These are phyloP conservation scores for Chlamydomonas asymmetrica DNA, from an alignment of 139 green algal genomes.

Conservation along the genomic window DNA sequence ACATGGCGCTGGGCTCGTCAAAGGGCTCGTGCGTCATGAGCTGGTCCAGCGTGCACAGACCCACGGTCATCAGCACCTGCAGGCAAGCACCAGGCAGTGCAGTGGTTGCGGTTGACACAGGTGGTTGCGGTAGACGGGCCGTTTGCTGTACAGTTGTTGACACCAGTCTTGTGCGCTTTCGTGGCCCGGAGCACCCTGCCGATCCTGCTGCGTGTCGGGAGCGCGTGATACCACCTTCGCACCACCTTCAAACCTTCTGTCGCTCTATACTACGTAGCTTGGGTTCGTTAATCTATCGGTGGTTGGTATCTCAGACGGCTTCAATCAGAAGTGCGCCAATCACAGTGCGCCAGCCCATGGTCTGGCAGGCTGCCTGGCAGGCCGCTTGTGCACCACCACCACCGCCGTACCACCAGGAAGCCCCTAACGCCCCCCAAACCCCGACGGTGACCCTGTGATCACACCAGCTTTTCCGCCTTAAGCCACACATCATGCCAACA, in stretches of 20 bases:
- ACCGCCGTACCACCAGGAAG: too few species aligned
- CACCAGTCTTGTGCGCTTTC: not conserved
- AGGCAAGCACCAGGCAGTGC: not conserved
- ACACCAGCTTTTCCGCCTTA: too few species aligned
- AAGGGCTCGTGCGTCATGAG: slow-evolving; percentile 42
- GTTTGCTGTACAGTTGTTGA: not conserved
- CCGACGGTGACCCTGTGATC: too few species aligned
- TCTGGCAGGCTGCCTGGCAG: too few species aligned
- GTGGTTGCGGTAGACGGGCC: not conserved
- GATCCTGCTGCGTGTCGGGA: not conserved
- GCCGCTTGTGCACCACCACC: too few species aligned
- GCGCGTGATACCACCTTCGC: not conserved
- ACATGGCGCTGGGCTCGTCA: slow-evolving; percentile 48
- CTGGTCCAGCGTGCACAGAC: slow-evolving; percentile 57
- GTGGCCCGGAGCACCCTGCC: not conserved
- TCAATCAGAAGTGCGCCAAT: too few species aligned
- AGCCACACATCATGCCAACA: too few species aligned
- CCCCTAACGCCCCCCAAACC: too few species aligned
- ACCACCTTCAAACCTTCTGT: not conserved
- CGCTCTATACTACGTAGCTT: too few species aligned
- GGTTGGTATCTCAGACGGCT: too few species aligned
- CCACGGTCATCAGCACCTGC: slow-evolving; percentile 52
- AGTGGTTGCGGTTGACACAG: not conserved
- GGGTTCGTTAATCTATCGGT: too few species aligned
- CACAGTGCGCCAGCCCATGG: too few species aligned